Evolutionary conservation across 106 monocot genomes (phyloP).

Genomic region (Dioscorea zingiberensis): DNA sequence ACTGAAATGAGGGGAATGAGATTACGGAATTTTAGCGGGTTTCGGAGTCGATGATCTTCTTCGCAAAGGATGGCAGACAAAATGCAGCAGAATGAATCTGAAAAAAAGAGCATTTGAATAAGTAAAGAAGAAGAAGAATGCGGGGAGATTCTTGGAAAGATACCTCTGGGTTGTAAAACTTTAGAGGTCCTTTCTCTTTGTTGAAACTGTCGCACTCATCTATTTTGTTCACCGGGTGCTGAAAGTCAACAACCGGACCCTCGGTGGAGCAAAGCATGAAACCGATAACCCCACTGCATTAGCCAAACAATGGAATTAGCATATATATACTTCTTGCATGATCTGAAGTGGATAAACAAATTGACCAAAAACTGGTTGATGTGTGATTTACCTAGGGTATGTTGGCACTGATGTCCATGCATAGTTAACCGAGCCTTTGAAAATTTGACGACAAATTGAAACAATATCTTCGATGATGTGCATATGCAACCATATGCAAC

Average conservation of each 20-base stretch:
- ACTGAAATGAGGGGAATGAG: no score
- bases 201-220: constrained; percentile 45
- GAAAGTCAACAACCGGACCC: constrained; percentile 70
- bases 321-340: no score
- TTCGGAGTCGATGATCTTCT: constrained; percentile 59
- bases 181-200: constrained; percentile 53
- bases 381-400: constrained; percentile 65
- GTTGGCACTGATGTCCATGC: constrained; percentile 99
- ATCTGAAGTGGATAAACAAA: neutral
- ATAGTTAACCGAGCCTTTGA: constrained; percentile 91
- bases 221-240: constrained; percentile 56
- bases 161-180: constrained; percentile 87
- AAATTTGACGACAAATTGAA: constrained; percentile 62
- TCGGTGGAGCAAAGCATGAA: constrained; percentile 99
- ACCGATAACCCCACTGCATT: constrained; percentile 86
- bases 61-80: constrained; percentile 90
- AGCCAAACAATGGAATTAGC: neutral
- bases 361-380: neutral
- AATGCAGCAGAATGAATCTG: constrained; percentile 91
- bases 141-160: neutral
- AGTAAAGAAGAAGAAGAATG: neutral
- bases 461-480: constrained; percentile 89
- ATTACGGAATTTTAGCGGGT: constrained; percentile 4
- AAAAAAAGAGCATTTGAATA: neutral
- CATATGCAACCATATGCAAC: constrained; percentile 98